Percentiles rank a stretch among this genome's conserved stretches.
phyloP scores from a whole-genome alignment of 2,329 filamentous ascomycete genomes.

The Beauveria sp. region DNA sequence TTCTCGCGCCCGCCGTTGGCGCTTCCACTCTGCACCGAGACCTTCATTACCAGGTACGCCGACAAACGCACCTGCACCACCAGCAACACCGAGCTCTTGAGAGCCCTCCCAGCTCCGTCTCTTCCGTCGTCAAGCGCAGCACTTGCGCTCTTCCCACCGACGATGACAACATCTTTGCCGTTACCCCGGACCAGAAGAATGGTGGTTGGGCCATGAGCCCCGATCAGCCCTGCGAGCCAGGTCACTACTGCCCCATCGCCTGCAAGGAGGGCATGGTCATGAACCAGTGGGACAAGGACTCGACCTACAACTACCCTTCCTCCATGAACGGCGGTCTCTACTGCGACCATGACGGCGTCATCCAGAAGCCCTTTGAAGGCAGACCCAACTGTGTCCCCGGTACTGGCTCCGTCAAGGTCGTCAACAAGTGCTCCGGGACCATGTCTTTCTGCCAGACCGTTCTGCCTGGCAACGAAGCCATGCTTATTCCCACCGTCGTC shows the following conservation, averaged over 20 bases:
- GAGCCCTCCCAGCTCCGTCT: conserved; percentile 11
- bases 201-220: conserved; percentile 76
- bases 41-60: conserved; percentile 26
- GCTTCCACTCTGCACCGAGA: neutral
- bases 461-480: conserved; percentile 70
- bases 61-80: conserved; percentile 26
- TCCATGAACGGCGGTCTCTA: conserved; percentile 73
- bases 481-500: conserved; percentile 73
- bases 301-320: conserved; percentile 59
- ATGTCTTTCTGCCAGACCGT: conserved; percentile 76
- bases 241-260: conserved; percentile 67
- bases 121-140: conserved; percentile 43
- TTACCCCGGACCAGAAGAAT: conserved; percentile 58
- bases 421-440: conserved; percentile 55
- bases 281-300: conserved; percentile 68
- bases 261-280: conserved; percentile 70
- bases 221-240: conserved; percentile 59
- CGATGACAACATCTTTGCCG: conserved; percentile 56
- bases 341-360: conserved; percentile 58
- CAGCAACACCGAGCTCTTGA: conserved; percentile 18
- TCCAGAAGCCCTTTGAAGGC: conserved; percentile 61
- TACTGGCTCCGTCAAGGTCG: conserved; percentile 54
- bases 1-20: conserved; percentile 7
- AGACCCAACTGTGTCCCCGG: conserved; percentile 64
- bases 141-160: conserved; percentile 56